Evolutionary conservation across 1,139 yeast genomes (phyloP).

Genomic region (Scheffersomyces cryptocercus): DNA sequence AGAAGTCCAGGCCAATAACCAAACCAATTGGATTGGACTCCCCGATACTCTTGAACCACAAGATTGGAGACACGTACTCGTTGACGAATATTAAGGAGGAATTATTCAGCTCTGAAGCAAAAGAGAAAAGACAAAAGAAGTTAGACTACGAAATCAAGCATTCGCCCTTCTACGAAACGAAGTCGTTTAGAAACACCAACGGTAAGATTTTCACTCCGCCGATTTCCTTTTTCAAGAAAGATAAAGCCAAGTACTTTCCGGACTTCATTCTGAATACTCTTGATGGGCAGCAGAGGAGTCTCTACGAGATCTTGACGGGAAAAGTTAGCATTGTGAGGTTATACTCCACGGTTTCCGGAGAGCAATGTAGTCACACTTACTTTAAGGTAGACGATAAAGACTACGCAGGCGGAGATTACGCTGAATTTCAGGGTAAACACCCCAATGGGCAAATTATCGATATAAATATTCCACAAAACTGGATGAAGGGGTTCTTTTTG

Average conservation of each 20-base stretch:
- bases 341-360: slow-evolving; percentile 73
- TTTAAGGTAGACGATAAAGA: slow-evolving; percentile 45
- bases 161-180: slow-evolving; percentile 84
- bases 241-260: slow-evolving; percentile 85
- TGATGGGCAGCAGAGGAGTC: slow-evolving; percentile 34
- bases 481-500: slow-evolving; percentile 64
- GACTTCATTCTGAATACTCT: slow-evolving; percentile 68
- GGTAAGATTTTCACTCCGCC: slow-evolving; percentile 90
- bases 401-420: slow-evolving; percentile 34
- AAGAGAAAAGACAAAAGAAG: slow-evolving; percentile 54
- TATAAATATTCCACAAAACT: slow-evolving; percentile 70
- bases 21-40: slow-evolving; percentile 44
- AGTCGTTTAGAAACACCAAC: slow-evolving; percentile 73
- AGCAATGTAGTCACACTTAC: slow-evolving; percentile 62
- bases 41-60: slow-evolving; percentile 32
- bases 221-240: slow-evolving; percentile 67
- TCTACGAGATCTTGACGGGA: slow-evolving; percentile 34
- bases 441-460: slow-evolving; percentile 72
- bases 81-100: slow-evolving; percentile 23
- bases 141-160: slow-evolving; percentile 78
- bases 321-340: slow-evolving; percentile 66
- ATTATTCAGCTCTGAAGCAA: slow-evolving; percentile 40
- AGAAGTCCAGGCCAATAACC: slow-evolving; percentile 21
- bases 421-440: slow-evolving; percentile 30
- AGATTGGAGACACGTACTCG: slow-evolving; percentile 19